Conservation (phyloP, 768 basidiomycete genomes). For the Suillus subaureus region DNA sequence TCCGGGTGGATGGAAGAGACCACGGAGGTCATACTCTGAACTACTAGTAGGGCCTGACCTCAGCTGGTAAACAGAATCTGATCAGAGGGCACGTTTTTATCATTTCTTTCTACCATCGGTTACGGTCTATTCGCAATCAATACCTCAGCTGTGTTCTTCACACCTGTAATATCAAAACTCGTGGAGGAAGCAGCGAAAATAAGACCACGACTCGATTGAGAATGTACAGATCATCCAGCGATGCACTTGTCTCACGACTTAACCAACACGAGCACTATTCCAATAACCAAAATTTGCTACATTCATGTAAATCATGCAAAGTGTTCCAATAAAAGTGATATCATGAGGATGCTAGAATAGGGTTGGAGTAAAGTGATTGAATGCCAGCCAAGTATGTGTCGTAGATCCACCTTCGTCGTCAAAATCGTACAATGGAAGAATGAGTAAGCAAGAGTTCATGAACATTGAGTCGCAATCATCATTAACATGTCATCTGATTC, state of each 20-base stretch:
- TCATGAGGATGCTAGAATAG: background rate
- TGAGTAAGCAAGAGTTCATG: conserved; percentile 17
- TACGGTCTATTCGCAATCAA: background rate
- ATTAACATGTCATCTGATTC: background rate
- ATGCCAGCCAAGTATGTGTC: conserved; percentile 3
- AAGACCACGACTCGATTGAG: background rate
- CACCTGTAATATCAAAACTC: background rate
- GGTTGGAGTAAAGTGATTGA: conserved; percentile 1
- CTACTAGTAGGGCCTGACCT: background rate
- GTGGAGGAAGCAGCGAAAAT: background rate
- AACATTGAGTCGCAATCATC: conserved; percentile 15
- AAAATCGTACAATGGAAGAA: conserved; percentile 13
- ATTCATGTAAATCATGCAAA: conserved; percentile 2
- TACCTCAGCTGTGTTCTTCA: background rate
- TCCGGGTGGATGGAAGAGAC: background rate
- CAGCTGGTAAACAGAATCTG: background rate
- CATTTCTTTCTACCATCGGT: background rate
- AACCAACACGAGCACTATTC: background rate
- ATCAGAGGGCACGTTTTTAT: background rate
- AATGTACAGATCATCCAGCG: background rate
- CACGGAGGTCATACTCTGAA: background rate
- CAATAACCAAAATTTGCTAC: background rate
- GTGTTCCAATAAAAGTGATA: conserved; percentile 3
- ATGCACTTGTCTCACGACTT: background rate
- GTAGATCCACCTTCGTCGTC: conserved; percentile 13